These are phyloP conservation scores for Boletus pseudopeckii DNA, from an alignment of 768 basidiomycete species.

Conservation along the genomic window DNA sequence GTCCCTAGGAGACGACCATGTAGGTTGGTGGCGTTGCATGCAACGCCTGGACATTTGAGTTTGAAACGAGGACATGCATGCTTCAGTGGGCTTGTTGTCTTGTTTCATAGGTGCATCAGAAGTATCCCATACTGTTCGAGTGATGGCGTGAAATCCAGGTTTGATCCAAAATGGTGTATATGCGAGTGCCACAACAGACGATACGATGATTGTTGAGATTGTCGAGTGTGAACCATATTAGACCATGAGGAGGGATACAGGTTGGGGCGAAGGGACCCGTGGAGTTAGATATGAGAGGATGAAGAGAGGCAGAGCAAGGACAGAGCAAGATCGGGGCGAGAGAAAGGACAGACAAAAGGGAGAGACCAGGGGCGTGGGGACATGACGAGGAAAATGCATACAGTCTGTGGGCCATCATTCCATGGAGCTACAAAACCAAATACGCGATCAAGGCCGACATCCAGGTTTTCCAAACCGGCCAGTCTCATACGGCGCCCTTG, in stretches of 20 bases:
- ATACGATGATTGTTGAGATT: conserved; percentile 3
- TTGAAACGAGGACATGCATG: background rate
- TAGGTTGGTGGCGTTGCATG: background rate
- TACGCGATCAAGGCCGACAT: background rate
- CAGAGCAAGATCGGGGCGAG: conserved; percentile 3
- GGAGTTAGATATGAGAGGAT: conserved; percentile 6
- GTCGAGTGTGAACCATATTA: conserved; percentile 1
- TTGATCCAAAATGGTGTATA: conserved; percentile 1
- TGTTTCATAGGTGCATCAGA: background rate
- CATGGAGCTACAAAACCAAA: conserved; percentile 9
- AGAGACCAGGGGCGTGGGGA: conserved; percentile 8
- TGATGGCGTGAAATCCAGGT: background rate
- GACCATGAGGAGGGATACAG: conserved; percentile 2
- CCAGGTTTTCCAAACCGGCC: conserved; percentile 3
- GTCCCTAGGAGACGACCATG: background rate
- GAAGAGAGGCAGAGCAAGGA: conserved; percentile 12
- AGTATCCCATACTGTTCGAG: background rate
- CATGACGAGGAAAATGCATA: conserved; percentile 10
- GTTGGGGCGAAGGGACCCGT: conserved; percentile 3
- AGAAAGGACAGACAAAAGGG: conserved; percentile 13
- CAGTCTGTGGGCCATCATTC: conserved; percentile 13
- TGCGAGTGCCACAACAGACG: conserved; percentile 2
- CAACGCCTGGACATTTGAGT: background rate
- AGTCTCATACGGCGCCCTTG: conserved; percentile 79
- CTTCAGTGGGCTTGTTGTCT: background rate